Base-by-base conservation (phyloP, 169 alveolate genomes). In the Pseudocohnilembus persalinus region DNA sequence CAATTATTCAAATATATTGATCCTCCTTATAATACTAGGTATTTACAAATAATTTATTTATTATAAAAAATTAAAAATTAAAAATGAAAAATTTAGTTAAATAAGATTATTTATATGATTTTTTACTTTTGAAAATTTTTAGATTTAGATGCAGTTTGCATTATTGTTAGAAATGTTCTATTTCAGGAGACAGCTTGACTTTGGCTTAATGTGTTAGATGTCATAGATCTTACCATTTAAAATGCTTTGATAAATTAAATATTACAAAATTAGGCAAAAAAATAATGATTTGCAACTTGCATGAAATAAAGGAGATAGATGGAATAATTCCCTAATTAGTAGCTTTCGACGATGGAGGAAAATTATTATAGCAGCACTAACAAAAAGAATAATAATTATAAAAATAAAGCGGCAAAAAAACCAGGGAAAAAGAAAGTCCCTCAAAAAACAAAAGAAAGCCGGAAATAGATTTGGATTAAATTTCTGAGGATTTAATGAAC, bases 101-200 rank as follows among this genome's bases (percentile, higher is more conserved):
- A n/a, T n/a, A n/a, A n/a, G 68, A 11, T 11, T 49, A 49, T 49
- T 49, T 49, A 11, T 49, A 20, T 49, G 20, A 49, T 11, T 49
- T 49, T 11, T 49, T 20, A 49, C 68, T 4, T 20, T 11, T 49
- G 84, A 81, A 76, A 73, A 49, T 74, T n/a, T 75, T 49, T 16
- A 88, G 80, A 83, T 91, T 93, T 73, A 88, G 92, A 75, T 93
- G 96, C 82, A 92, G 95, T 30, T 80, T 90, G 35, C 96, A 93
- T 81, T 91, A 88, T 35, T 93, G 96, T 82, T 90, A 74, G 25
- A 83, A 85, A n/a, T 93, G 96, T 81, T 74, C 76, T 25, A 77
- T 76, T 25, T 82, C 93, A 30, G 96, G 93, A 28, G 94, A 93
- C 76, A 83, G 91, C 25, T 76, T 83, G 29, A 34, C 90, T 29